Base-by-base conservation (phyloP, 2,329 filamentous ascomycete genomes). In the Elsinoe fawcettii region DNA sequence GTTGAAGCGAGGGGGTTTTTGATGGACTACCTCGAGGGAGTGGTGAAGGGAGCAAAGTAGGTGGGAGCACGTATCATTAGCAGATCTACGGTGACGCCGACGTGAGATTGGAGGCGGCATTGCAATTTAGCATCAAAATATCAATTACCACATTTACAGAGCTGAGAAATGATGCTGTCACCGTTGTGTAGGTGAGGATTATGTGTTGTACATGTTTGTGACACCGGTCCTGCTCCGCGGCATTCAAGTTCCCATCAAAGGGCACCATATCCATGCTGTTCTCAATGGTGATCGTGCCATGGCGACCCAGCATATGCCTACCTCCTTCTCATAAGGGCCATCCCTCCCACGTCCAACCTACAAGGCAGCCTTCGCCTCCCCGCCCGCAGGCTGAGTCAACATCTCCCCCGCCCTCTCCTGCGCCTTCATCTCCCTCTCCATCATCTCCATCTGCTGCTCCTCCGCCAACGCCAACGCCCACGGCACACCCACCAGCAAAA, bases 351-450 rank as follows among this genome's bases (percentile, higher is more conserved):
- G n/a, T n/a, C n/a, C n/a, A n/a, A n/a, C n/a, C 43, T 56, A 56
- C 39, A 56, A 47, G 8, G 54, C 54, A 18, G 54, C 23, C 54
- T 32, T 56, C 39, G 14, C 54, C 37, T 56, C 54, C 23, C 18
- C 25, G 9, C 49, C 49, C 14, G 18, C 53, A n/a, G 18, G 20
- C 53, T 56, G 54, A 41, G 54, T 56, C 54, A 56, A 37, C 54
- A 56, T 56, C 54, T 56, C 37, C 30, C 54, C 54, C 27, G 90
- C 90, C 68, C 87, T 83, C 81, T 96, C 89, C 73, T 93, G 87
- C 89, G 96, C 93, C 73, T 87, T 85, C 82, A 91, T 90, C 78
- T 96, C 92, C 74, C 90, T 85, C 83, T 99, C 93, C 90, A 96
- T 95, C 78, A 96, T 92, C 63, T 92, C 80, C 71, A 95, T 84